Evolutionary conservation across 1,284 basidiomycete species (phyloP).

Genomic region (Ustilago xerochloae): DNA sequence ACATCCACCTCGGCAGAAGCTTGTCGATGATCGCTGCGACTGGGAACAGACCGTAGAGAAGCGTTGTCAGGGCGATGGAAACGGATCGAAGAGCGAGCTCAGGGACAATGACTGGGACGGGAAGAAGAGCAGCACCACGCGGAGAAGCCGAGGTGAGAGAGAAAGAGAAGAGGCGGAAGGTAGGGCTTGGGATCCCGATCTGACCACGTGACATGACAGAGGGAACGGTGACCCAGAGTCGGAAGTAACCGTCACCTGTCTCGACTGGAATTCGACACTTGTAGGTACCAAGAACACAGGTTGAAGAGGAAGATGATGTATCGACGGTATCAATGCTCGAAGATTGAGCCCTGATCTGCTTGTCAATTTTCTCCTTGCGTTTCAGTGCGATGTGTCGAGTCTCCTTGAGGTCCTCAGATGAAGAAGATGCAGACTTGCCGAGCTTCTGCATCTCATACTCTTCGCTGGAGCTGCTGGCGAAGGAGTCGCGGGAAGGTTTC

Average conservation of each 20-base stretch:
- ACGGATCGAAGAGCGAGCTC: slow-evolving; percentile 54
- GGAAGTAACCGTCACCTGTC: slow-evolving; percentile 59
- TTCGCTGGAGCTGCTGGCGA: not conserved
- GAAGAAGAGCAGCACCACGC: slow-evolving; percentile 51
- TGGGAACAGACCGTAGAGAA: slow-evolving; percentile 56
- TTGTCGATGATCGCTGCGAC: slow-evolving; percentile 54
- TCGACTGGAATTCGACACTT: slow-evolving; percentile 51
- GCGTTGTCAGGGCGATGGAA: slow-evolving; percentile 38
- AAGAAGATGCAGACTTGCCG: slow-evolving; percentile 1
- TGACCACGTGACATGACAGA: slow-evolving; percentile 15
- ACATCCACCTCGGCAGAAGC: slow-evolving; percentile 46
- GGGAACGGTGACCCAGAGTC: slow-evolving; percentile 42
- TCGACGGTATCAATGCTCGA: slow-evolving; percentile 26
- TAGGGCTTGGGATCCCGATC: slow-evolving; percentile 42
- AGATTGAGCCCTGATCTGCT: slow-evolving; percentile 38
- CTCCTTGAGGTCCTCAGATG: slow-evolving; percentile 11
- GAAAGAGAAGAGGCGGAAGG: slow-evolving; percentile 56
- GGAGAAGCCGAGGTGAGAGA: slow-evolving; percentile 56
- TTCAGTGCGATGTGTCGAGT: slow-evolving; percentile 30
- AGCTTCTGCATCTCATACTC: slow-evolving; percentile 47
- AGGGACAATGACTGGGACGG: slow-evolving; percentile 52
- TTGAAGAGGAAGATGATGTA: slow-evolving; percentile 16
- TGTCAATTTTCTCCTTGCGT: slow-evolving; percentile 46
- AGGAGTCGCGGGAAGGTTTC: slow-evolving; percentile 13
- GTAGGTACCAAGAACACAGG: slow-evolving; percentile 41